A percentile compares a stretch with the other conserved stretches of the same genome.
Conservation (phyloP, 176 grass and related monocot genomes). For the Carex myosuroides region DNA sequence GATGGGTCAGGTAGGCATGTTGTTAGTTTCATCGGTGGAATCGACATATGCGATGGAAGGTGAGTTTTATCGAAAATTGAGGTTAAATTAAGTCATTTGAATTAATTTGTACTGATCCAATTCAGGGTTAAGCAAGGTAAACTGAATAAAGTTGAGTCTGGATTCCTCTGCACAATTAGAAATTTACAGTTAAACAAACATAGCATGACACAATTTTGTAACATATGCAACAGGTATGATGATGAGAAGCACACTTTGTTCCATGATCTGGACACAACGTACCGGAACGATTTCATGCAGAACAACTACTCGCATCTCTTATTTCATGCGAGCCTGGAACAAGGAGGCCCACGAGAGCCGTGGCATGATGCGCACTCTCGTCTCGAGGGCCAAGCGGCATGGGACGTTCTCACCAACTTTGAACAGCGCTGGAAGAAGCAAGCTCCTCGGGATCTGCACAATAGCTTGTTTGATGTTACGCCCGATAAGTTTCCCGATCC, state of each 20-base stretch:
- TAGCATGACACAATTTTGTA: background rate
- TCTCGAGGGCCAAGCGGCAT: constrained; percentile 57
- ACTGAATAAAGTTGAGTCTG: too few relatives aligned
- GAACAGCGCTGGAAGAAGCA: constrained; percentile 79
- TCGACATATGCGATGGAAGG: constrained; percentile 52
- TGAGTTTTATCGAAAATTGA: background rate
- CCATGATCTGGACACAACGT: constrained; percentile 47
- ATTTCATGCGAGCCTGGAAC: constrained; percentile 26
- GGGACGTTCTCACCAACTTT: constrained; percentile 86
- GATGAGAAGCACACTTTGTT: constrained; percentile 87
- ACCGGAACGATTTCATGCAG: constrained; percentile 58
- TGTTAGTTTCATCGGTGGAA: constrained; percentile 62
- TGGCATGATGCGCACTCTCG: constrained; percentile 88
- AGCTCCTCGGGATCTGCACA: constrained; percentile 33
- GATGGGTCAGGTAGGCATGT: constrained; percentile 27
- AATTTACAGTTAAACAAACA: background rate
- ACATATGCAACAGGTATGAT: constrained; percentile 43
- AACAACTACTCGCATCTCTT: constrained; percentile 41
- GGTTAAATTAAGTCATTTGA: background rate
- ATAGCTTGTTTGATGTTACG: constrained; percentile 41
- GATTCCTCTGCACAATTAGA: background rate
- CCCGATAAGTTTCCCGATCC: constrained; percentile 28
- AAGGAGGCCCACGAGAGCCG: constrained; percentile 70
- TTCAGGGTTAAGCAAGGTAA: too few relatives aligned
- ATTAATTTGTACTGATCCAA: background rate